These are phyloP conservation scores for Immersiporthe knoxdaviesiana DNA, from an alignment of 2,329 filamentous ascomycete species.

Conservation along the genomic window DNA sequence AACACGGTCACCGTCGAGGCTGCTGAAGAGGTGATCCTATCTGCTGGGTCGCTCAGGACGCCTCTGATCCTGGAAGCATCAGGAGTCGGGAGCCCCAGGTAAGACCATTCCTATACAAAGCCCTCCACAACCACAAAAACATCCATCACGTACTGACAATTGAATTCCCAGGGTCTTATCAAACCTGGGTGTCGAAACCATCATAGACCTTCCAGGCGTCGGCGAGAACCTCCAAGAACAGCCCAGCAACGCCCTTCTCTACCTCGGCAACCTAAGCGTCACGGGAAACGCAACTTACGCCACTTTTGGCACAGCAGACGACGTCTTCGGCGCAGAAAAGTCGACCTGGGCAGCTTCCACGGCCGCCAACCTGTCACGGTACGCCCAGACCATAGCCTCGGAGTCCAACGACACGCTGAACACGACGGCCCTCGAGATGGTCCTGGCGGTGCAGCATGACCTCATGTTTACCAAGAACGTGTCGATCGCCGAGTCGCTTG, in stretches of 20 bases:
- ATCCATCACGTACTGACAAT: background rate
- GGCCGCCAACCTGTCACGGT: slow-evolving; percentile 33
- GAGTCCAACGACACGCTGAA: slow-evolving; percentile 20
- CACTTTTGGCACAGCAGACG: slow-evolving; percentile 36
- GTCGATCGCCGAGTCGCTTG: slow-evolving; percentile 52
- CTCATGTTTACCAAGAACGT: slow-evolving; percentile 50
- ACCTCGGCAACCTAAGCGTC: slow-evolving; percentile 32
- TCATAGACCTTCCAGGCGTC: slow-evolving; percentile 39
- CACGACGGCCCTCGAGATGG: slow-evolving; percentile 41
- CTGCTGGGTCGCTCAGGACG: slow-evolving; percentile 53
- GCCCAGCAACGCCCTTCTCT: slow-evolving; percentile 39
- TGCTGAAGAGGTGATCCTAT: slow-evolving; percentile 51
- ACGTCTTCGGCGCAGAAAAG: slow-evolving; percentile 37
- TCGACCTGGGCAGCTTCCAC: slow-evolving; percentile 32
- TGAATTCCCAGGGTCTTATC: slow-evolving; percentile 41
- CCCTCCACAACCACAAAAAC: background rate
- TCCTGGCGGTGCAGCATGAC: slow-evolving; percentile 50
- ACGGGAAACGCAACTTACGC: slow-evolving; percentile 34
- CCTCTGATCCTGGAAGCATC: slow-evolving; percentile 57
- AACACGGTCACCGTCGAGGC: slow-evolving; percentile 41
- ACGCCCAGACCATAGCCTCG: slow-evolving; percentile 13
- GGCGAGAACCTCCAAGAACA: slow-evolving; percentile 45
- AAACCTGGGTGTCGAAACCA: slow-evolving; percentile 34
- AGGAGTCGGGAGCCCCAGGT: slow-evolving; percentile 50
- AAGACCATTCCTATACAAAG: slow-evolving; percentile 12